Base-by-base conservation (phyloP, 495 filamentous ascomycete genomes). In the Xylona heveae region DNA sequence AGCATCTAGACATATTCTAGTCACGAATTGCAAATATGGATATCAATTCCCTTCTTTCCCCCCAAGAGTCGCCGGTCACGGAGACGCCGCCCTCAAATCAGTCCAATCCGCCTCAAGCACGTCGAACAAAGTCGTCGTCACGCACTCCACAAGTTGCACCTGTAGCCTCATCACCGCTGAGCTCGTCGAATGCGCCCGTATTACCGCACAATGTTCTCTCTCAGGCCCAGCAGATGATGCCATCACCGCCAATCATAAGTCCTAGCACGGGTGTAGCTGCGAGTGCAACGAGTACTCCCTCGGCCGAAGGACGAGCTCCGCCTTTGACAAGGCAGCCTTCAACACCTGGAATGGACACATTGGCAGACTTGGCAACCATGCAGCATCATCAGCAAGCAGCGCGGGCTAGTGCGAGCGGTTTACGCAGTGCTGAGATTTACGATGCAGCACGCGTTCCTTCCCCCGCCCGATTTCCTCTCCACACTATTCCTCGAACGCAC, bases 11-110 rank as follows among this genome's bases (percentile, higher is more conserved):
- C n/a, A n/a, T n/a, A n/a, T n/a, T n/a, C n/a, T n/a, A n/a, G n/a
- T n/a, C n/a, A n/a, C n/a, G n/a, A n/a, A n/a, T n/a, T n/a, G n/a
- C 16, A 8, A 38, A 7, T 9, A 78, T 79, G 74, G 71, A 79
- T 43, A 79, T 79, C 58, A 72, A 61, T 53, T 72, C 66, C 19
- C 62, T 79, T 28, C 63, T 79, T 38, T 77, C 74, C 37, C 69
- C 73, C 26, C 62, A 71, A 49, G 68, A 77, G 34, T 61, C 68
- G 33, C 61, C 71, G 5, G 16, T 13, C 15, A 3, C 24, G 3
- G 43, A 56, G 26, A 52, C 48, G 19, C 38, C 39, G 39, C 44
- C 45, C 41, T 23, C 16, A 1, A 29, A 5, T 9, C 5, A 14
- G 9, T n/a, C n/a, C n/a, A n/a, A n/a, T n/a, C n/a, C n/a, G n/a